Evolutionary conservation across 2,329 filamentous ascomycete species (phyloP).

Genomic region (Talaromyces sp.): DNA sequence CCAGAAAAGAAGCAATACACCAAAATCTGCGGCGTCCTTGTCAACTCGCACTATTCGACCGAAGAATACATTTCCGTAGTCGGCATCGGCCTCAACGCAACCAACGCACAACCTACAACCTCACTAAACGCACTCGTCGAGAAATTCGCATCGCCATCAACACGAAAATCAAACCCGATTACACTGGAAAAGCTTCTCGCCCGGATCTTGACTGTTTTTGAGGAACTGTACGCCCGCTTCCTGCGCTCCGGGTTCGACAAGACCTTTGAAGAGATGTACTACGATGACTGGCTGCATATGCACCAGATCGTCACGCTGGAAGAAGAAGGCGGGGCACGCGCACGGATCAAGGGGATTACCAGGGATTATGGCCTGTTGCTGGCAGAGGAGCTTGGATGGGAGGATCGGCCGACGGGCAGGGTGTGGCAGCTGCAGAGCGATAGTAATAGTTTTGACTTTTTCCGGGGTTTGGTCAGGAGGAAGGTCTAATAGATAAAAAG

Average conservation of each 20-base stretch:
- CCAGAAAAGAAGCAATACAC: constrained; percentile 55
- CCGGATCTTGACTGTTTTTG: constrained; percentile 70
- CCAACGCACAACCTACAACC: constrained; percentile 79
- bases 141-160: constrained; percentile 32
- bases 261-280: constrained; percentile 71
- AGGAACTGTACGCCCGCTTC: constrained; percentile 71
- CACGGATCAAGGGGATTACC: constrained; percentile 79
- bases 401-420: constrained; percentile 69
- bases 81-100: constrained; percentile 80
- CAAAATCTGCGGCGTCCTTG: constrained; percentile 89
- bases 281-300: constrained; percentile 78
- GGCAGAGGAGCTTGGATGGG: constrained; percentile 73
- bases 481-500: constrained; percentile 53
- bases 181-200: constrained; percentile 76
- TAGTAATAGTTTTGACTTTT: constrained; percentile 98
- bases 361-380: constrained; percentile 83
- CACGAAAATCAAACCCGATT: constrained; percentile 46
- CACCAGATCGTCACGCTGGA: constrained; percentile 72
- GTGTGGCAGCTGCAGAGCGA: constrained; percentile 86
- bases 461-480: constrained; percentile 75
- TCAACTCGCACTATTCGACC: constrained; percentile 76
- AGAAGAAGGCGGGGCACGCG: constrained; percentile 67
- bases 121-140: constrained; percentile 69
- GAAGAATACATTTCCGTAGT: constrained; percentile 78
- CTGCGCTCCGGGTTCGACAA: constrained; percentile 67